Percentiles rank a stretch among this genome's conserved stretches.
Conservation (phyloP, 2,329 filamentous ascomycete species). For the Cercospora sojina region DNA sequence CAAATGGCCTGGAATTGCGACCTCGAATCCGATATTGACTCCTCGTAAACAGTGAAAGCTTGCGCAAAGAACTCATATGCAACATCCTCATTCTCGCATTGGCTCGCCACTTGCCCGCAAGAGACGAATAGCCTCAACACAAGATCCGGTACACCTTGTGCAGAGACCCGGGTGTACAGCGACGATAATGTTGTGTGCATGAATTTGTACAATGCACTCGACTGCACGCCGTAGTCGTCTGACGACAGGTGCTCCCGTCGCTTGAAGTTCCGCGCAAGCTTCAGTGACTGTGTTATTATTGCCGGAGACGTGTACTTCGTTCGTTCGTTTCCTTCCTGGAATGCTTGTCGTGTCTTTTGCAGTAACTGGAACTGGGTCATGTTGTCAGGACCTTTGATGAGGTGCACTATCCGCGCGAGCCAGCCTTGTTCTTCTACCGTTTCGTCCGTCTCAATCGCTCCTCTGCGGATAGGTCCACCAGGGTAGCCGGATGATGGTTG, state of each 20-base stretch:
- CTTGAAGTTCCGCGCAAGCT: constrained; percentile 86
- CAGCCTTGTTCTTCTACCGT: constrained; percentile 97
- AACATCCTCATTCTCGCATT: constrained; percentile 89
- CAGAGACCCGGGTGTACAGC: constrained; percentile 77
- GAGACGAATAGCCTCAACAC: constrained; percentile 85
- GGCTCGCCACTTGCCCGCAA: constrained; percentile 88
- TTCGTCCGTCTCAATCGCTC: constrained; percentile 86
- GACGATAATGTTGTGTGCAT: constrained; percentile 85
- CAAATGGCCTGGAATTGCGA: constrained; percentile 98
- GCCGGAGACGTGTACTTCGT: constrained; percentile 95
- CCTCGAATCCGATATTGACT: constrained; percentile 90
- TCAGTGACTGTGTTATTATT: constrained; percentile 84
- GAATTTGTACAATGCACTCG: constrained; percentile 88
- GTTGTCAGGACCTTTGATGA: constrained; percentile 80
- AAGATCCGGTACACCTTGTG: constrained; percentile 75
- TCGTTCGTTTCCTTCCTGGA: constrained; percentile 86
- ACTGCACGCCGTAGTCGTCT: constrained; percentile 70
- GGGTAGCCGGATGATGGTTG: constrained; percentile 80
- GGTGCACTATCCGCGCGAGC: constrained; percentile 87
- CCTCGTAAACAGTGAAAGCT: constrained; percentile 96
- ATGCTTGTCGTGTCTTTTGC: constrained; percentile 82
- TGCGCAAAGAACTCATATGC: constrained; percentile 98
- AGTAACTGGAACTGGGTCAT: constrained; percentile 88
- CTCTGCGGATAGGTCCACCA: constrained; percentile 69
- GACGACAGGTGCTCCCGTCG: constrained; percentile 80